These are phyloP conservation scores for Colletotrichum lindemuthianum DNA, from an alignment of 2,329 filamentous ascomycete species.

Conservation along the genomic window DNA sequence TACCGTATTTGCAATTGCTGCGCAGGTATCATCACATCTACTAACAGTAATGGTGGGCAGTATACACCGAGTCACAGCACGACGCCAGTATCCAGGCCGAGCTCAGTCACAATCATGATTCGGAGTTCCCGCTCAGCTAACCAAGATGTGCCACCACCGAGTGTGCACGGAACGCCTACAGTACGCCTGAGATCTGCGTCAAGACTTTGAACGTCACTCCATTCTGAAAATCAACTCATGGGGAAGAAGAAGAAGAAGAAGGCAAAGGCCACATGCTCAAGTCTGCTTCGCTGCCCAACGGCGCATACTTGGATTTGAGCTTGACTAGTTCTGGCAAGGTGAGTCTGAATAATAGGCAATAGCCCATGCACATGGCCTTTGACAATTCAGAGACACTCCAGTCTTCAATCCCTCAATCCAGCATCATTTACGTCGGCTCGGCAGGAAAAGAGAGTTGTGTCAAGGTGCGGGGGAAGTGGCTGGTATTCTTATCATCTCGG, in stretches of 20 bases:
- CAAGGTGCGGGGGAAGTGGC: constrained; percentile 36
- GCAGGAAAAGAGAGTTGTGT: constrained; percentile 23
- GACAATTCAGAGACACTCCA: not conserved
- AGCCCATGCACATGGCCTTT: not conserved
- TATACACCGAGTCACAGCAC: not conserved
- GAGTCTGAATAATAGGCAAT: not conserved
- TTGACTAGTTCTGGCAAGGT: not conserved
- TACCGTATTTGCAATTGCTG: too few species aligned
- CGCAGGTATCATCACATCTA: not conserved
- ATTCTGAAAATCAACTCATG: not conserved
- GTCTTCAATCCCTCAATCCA: constrained; percentile 14
- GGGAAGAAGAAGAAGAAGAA: not conserved
- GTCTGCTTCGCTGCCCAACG: not conserved
- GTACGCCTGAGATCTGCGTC: constrained; percentile 18
- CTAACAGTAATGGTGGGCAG: not conserved
- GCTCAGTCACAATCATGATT: not conserved
- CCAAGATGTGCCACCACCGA: constrained; percentile 19
- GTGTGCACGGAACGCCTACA: not conserved
- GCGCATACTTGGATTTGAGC: constrained; percentile 1
- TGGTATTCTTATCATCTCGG: constrained; percentile 35
- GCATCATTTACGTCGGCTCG: not conserved
- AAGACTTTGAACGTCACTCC: constrained; percentile 4
- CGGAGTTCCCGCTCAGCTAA: constrained; percentile 7
- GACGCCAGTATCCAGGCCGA: not conserved
- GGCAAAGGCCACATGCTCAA: not conserved